Percentiles rank a stretch among this genome's conserved stretches.
phyloP scores from a whole-genome alignment of 352 stramenopile species.

The Elongisporangium anandrum region DNA sequence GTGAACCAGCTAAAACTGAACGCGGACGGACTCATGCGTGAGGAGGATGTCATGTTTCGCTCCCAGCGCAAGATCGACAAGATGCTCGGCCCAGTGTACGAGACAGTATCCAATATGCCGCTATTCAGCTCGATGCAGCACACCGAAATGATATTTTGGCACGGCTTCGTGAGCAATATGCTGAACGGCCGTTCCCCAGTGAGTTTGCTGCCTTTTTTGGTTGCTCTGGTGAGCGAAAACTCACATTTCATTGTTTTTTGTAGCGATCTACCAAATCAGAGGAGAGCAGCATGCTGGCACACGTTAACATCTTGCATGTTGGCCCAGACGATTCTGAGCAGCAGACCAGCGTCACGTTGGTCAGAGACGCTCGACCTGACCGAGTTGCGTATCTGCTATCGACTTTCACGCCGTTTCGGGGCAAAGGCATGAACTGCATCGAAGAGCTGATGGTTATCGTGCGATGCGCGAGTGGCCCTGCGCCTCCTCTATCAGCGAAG shows the following conservation, averaged over 20 bases:
- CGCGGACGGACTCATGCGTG: not conserved
- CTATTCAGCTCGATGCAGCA: not conserved
- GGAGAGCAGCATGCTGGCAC: too few species aligned
- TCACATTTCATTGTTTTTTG: too few species aligned
- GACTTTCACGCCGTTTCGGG: not conserved
- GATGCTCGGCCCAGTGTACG: not conserved
- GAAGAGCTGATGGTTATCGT: not conserved
- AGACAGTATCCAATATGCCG: not conserved
- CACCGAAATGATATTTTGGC: not conserved
- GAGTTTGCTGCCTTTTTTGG: too few species aligned
- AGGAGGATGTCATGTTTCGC: not conserved
- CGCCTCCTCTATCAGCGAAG: not conserved
- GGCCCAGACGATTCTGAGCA: too few species aligned
- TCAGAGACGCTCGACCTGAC: not conserved
- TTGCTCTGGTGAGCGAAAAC: too few species aligned
- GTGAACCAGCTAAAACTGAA: not conserved
- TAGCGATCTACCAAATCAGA: too few species aligned
- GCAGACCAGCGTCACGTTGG: not conserved
- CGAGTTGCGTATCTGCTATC: not conserved
- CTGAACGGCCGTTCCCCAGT: not conserved
- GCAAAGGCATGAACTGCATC: not conserved
- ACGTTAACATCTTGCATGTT: too few species aligned
- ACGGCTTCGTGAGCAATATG: not conserved
- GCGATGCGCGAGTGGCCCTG: not conserved
- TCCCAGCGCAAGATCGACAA: not conserved